phyloP scores from a whole-genome alignment of 208 protist species.

The Balamuthia mandrillaris region DNA sequence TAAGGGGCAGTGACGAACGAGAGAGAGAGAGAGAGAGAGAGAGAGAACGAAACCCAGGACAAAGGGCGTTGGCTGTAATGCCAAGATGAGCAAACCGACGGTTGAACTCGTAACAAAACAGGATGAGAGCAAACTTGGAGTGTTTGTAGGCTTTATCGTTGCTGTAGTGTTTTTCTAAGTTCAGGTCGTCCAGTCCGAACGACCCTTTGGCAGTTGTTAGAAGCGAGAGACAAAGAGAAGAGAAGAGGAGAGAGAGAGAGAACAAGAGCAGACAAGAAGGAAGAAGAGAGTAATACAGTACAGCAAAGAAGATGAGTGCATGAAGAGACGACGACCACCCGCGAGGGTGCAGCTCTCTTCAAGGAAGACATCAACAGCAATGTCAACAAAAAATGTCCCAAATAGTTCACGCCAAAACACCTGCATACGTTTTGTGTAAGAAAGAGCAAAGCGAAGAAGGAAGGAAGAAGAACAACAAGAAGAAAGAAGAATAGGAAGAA shows the following conservation, averaged over 20 bases:
- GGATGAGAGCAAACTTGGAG: slow-evolving; percentile 2
- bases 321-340: not conserved
- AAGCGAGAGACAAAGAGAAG: not conserved
- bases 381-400: not conserved
- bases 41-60: not conserved
- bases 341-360: not conserved
- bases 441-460: not conserved
- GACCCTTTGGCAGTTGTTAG: not conserved
- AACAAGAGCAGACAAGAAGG: too few species aligned
- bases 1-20: not conserved
- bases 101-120: slow-evolving; percentile 14
- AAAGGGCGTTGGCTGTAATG: not conserved
- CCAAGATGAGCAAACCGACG: not conserved
- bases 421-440: not conserved
- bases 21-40: not conserved
- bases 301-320: not conserved
- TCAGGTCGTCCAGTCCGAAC: not conserved
- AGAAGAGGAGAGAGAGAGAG: not conserved
- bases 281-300: too few species aligned
- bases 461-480: not conserved
- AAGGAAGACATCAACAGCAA: not conserved
- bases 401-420: not conserved
- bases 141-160: not conserved
- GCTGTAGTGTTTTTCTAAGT: not conserved
- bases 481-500: not conserved